Conservation (phyloP, 768 basidiomycete genomes). For the Podaxis sp. region DNA sequence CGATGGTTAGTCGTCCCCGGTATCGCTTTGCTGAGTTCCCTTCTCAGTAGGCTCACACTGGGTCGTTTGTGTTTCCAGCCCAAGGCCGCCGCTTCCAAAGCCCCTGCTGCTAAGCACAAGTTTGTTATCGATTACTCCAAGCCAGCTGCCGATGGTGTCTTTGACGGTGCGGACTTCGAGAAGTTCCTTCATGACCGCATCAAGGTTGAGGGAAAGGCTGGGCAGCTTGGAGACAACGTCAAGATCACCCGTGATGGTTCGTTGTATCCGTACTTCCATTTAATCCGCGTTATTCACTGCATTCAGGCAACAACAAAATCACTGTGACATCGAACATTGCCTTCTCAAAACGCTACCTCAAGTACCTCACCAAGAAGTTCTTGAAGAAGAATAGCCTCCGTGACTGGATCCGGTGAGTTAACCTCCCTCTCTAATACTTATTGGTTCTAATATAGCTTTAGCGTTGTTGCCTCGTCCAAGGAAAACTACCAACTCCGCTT, state of each 20-base stretch:
- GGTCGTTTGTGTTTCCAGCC: conserved; percentile 41
- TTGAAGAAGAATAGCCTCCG: conserved; percentile 96
- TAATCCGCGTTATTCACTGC: conserved; percentile 2
- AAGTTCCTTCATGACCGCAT: conserved; percentile 94
- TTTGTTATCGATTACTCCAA: conserved; percentile 81
- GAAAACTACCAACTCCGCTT: conserved; percentile 93
- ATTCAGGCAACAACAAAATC: conserved; percentile 74
- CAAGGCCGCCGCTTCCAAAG: conserved; percentile 56
- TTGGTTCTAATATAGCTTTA: conserved; percentile 25
- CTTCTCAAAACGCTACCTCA: conserved; percentile 96
- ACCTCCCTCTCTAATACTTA: not conserved
- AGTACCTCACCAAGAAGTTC: conserved; percentile 99
- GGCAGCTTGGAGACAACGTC: conserved; percentile 88
- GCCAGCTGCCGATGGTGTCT: conserved; percentile 62
- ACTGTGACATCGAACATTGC: conserved; percentile 83
- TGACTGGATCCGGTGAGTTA: conserved; percentile 87
- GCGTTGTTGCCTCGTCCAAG: conserved; percentile 91
- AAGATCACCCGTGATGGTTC: conserved; percentile 85
- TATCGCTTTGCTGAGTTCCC: conserved; percentile 85
- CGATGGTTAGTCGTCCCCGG: conserved; percentile 70
- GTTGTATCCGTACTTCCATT: conserved; percentile 23
- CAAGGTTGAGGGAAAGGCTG: conserved; percentile 90
- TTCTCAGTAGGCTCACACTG: conserved; percentile 88
- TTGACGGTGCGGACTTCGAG: conserved; percentile 62
- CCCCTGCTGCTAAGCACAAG: conserved; percentile 58